Conservation (phyloP, 306 rosid species). For the Rubus idaeus region DNA sequence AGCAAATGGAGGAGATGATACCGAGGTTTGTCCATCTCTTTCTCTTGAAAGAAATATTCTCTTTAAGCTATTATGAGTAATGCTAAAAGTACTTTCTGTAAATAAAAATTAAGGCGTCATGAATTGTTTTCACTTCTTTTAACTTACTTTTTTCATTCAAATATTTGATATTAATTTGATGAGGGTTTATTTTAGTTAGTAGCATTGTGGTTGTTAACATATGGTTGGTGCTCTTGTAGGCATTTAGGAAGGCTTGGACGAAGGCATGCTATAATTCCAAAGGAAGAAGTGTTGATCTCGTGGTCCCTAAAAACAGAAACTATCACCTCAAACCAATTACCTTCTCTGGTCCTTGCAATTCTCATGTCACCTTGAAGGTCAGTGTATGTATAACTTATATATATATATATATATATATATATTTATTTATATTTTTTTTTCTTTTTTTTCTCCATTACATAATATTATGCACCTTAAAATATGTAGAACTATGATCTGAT, state of each 20-base stretch:
- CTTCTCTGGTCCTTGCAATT: constrained; percentile 75
- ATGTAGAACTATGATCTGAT: too few relatives aligned
- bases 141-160: neutral
- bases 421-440: too few relatives aligned
- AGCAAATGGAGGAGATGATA: constrained; percentile 49
- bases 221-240: constrained; percentile 35
- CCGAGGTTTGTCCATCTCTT: constrained; percentile 38
- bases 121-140: neutral
- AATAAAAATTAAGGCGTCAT: neutral
- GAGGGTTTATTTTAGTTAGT: neutral
- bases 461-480: too few relatives aligned
- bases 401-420: too few relatives aligned
- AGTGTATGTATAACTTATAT: constrained; percentile 5
- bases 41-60: neutral
- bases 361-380: constrained; percentile 48
- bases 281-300: constrained; percentile 30
- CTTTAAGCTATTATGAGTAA: neutral
- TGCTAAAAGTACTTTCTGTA: neutral
- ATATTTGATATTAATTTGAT: neutral
- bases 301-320: constrained; percentile 44
- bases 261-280: constrained; percentile 51
- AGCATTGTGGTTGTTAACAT: neutral
- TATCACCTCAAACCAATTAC: constrained; percentile 60
- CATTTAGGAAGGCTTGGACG: constrained; percentile 66
- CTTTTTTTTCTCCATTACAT: too few relatives aligned